Evolutionary conservation across 805 yeast genomes (phyloP).

Genomic region (Yueomyces sp.): DNA sequence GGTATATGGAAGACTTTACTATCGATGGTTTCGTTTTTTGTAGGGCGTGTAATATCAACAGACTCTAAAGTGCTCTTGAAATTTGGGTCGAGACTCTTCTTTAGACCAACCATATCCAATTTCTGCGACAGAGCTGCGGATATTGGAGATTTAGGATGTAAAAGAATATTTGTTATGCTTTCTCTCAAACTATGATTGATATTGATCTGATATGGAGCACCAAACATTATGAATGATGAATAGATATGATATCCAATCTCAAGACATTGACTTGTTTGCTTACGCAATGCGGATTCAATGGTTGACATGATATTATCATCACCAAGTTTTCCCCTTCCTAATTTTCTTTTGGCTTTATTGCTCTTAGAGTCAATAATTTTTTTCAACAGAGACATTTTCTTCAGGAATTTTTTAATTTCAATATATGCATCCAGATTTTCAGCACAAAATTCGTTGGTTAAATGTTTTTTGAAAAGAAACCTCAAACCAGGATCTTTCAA

Average conservation of each 20-base stretch:
- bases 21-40: background rate
- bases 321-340: constrained; percentile 4
- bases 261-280: constrained; percentile 40
- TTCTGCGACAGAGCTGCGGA: constrained; percentile 4
- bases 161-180: constrained; percentile 28
- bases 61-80: background rate
- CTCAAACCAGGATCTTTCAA: constrained; percentile 66
- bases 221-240: constrained; percentile 48
- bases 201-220: constrained; percentile 60
- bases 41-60: background rate
- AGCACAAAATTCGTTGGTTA: constrained; percentile 49
- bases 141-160: constrained; percentile 27
- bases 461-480: constrained; percentile 50
- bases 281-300: constrained; percentile 27
- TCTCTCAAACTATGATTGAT: constrained; percentile 42
- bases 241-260: constrained; percentile 52
- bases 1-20: background rate
- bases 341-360: constrained; percentile 2
- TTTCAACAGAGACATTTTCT: constrained; percentile 31
- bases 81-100: background rate
- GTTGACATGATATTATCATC: constrained; percentile 19
- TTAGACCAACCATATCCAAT: background rate
- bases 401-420: constrained; percentile 41
- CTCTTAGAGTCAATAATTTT: constrained; percentile 24
- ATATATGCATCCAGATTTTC: constrained; percentile 67